Conservation (phyloP, 257 asterid species). For the Capsicum rhomboideum region DNA sequence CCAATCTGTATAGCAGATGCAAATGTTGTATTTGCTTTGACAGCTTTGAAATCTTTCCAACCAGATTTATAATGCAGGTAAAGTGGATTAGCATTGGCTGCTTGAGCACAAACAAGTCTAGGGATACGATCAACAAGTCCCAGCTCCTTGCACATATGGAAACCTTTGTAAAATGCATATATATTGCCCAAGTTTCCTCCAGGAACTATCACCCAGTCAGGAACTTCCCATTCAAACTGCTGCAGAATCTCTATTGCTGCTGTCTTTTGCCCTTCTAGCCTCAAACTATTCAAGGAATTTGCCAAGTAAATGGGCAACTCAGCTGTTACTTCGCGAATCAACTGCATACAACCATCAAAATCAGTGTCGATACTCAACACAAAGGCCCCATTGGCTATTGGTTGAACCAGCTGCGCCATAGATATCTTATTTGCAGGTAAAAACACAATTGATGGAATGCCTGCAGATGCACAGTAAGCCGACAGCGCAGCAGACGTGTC, state of each 20-base stretch:
- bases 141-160: constrained; percentile 71
- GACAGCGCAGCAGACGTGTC: constrained; percentile 79
- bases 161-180: constrained; percentile 81
- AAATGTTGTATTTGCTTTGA: constrained; percentile 68
- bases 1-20: constrained; percentile 93
- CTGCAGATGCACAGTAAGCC: constrained; percentile 78
- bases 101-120: constrained; percentile 82
- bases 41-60: constrained; percentile 68
- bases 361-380: constrained; percentile 76
- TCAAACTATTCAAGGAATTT: constrained; percentile 67
- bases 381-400: constrained; percentile 82
- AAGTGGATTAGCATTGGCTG: constrained; percentile 79
- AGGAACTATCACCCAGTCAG: constrained; percentile 87
- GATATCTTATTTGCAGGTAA: constrained; percentile 67
- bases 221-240: constrained; percentile 89
- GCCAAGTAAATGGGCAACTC: constrained; percentile 82
- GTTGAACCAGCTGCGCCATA: constrained; percentile 76
- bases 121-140: constrained; percentile 74
- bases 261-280: constrained; percentile 85
- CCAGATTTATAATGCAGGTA: constrained; percentile 62
- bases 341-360: constrained; percentile 91
- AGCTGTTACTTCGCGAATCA: constrained; percentile 76
- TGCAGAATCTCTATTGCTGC: constrained; percentile 80
- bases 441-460: constrained; percentile 75
- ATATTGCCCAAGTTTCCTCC: constrained; percentile 85